These are phyloP conservation scores for Lachnellula occidentalis DNA, from an alignment of 2,329 filamentous ascomycete species.

Conservation along the genomic window DNA sequence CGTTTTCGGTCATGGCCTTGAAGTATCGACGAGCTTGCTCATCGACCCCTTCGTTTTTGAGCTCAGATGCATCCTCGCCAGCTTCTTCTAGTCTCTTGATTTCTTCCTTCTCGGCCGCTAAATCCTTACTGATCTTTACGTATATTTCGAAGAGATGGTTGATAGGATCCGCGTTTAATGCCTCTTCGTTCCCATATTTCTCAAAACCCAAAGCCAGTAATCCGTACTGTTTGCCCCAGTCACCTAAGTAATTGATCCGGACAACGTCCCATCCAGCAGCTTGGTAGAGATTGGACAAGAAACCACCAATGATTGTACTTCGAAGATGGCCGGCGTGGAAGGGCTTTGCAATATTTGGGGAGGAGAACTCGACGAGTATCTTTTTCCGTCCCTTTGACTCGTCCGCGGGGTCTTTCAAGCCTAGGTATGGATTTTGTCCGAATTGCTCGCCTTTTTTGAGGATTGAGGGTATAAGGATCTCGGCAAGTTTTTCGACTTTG, in stretches of 20 bases:
- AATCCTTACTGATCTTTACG: constrained; percentile 64
- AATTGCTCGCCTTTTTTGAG: constrained; percentile 55
- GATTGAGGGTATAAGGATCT: constrained; percentile 64
- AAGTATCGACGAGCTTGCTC: constrained; percentile 72
- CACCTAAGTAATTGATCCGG: constrained; percentile 70
- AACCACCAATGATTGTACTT: constrained; percentile 72
- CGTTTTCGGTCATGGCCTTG: constrained; percentile 65
- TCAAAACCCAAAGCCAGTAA: constrained; percentile 69
- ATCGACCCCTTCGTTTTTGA: constrained; percentile 56
- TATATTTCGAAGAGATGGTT: constrained; percentile 80
- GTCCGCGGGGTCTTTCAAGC: constrained; percentile 56
- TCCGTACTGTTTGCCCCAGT: constrained; percentile 71
- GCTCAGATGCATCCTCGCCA: constrained; percentile 38
- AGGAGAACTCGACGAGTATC: constrained; percentile 75
- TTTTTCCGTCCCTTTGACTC: constrained; percentile 42
- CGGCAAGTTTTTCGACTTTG: constrained; percentile 60
- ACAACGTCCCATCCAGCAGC: constrained; percentile 65
- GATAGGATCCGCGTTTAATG: constrained; percentile 67
- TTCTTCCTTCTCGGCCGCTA: constrained; percentile 59
- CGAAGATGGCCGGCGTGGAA: constrained; percentile 71
- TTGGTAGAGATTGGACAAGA: constrained; percentile 64
- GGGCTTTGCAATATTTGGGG: constrained; percentile 80
- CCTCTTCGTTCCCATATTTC: constrained; percentile 68
- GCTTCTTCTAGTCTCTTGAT: constrained; percentile 43
- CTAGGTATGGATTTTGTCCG: constrained; percentile 57